Evolutionary conservation across 1,139 yeast species (phyloP), one percentile per base, ranked within the genome.

Genomic region (Lodderomyces metapsilosis): DNA sequence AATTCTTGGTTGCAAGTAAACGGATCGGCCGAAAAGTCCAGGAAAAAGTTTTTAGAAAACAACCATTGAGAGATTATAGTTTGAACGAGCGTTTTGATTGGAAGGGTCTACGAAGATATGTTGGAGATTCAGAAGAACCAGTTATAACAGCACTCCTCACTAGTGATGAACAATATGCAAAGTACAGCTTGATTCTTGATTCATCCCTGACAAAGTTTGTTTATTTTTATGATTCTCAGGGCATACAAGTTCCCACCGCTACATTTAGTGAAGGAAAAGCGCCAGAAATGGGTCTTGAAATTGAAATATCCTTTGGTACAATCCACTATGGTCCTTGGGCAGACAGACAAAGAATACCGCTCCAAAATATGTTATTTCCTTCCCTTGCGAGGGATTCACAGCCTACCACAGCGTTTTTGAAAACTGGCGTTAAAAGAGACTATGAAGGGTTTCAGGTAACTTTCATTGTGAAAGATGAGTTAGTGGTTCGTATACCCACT

Each of bases 291-390:
- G 92, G 91, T 0, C 54, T 83, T 5, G 84, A 84, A 43, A 43
- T 89, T 13, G 71, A 69, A 15, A 53, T 88, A 4, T 72, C 76
- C 1, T 74, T 77, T 46, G 82, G 91, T 0, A 82, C 88, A 0
- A 66, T 88, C 1, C 84, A 84, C 51, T 91, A 88, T 55, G 98
- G 98, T 0, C 95, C 98, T 0, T 91, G 98, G 97, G 86, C 97
- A 0, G 95, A 91, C 46, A 78, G 91, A 36, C 95, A 92, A 58
- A 60, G 96, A 17, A 72, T 73, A 1, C 78, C 83, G 1, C 55
- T 91, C 8, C 92, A 84, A 46, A 64, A 70, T 8, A 66, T 82
- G 65, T 66, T 92, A 32, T 79, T 84, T 46, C 98, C 98, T 0
- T 59, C 76, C 0, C 59, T 81, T 6, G 79, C 86, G 24, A 65